Conservation (phyloP, 768 basidiomycete genomes). For the Phaeolepiota aurea region DNA sequence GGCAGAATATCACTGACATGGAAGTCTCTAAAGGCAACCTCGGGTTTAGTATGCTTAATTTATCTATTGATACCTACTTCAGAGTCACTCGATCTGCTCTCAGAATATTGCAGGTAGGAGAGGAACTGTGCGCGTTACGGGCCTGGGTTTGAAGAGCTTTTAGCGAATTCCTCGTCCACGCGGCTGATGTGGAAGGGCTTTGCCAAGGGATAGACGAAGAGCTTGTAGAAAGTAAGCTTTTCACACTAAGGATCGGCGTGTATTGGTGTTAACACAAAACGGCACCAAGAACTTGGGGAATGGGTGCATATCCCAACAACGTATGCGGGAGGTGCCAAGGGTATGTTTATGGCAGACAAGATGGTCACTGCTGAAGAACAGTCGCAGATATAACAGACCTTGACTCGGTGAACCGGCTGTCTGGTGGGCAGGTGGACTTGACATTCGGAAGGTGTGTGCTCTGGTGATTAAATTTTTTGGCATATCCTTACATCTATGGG, state of each 20-base stretch:
- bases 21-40: slow-evolving; percentile 71
- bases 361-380: no score
- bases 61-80: slow-evolving; percentile 2
- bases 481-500: no score
- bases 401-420: slow-evolving; percentile 69
- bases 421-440: slow-evolving; percentile 76
- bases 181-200: slow-evolving; percentile 97
- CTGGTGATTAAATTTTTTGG: no score
- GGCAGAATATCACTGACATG: slow-evolving; percentile 96
- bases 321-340: slow-evolving; percentile 94
- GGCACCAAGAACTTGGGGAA: slow-evolving; percentile 68
- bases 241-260: not conserved
- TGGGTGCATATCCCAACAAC: slow-evolving; percentile 92
- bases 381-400: slow-evolving; percentile 69
- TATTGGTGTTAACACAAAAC: not conserved
- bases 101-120: slow-evolving; percentile 70
- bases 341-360: slow-evolving; percentile 35
- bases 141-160: no score
- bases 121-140: no score
- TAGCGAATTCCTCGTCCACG: slow-evolving; percentile 92
- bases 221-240: slow-evolving; percentile 63
- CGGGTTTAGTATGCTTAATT: not conserved
- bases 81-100: slow-evolving; percentile 75
- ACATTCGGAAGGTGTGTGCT: slow-evolving; percentile 71
- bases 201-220: slow-evolving; percentile 94